Evolutionary conservation across 768 basidiomycete genomes (phyloP).

Genomic region (Exsudoporus frostii): DNA sequence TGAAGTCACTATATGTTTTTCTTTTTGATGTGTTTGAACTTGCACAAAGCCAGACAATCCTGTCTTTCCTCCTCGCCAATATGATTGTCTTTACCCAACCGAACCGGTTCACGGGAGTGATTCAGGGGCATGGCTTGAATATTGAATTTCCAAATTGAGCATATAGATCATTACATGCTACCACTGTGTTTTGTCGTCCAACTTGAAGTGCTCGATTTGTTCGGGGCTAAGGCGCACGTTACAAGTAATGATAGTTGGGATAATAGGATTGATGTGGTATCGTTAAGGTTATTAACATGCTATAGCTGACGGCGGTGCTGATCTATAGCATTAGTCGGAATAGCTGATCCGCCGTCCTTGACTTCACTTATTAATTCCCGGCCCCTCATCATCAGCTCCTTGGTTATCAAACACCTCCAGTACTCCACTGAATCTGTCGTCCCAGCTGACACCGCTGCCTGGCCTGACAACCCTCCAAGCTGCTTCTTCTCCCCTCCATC

Average conservation of each 20-base stretch:
- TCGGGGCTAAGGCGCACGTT: not conserved
- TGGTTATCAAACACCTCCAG: conserved; percentile 60
- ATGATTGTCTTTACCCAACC: not conserved
- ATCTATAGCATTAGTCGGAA: not conserved
- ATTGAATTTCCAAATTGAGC: too few species aligned
- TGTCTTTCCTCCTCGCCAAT: not conserved
- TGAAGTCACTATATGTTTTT: conserved; percentile 1
- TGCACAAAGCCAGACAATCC: not conserved
- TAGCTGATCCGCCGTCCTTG: not conserved
- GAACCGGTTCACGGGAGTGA: too few species aligned
- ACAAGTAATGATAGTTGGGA: not conserved
- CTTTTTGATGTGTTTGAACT: not conserved
- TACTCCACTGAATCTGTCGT: conserved; percentile 60
- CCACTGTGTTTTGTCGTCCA: not conserved
- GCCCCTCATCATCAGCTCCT: conserved; percentile 8
- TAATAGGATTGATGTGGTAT: not conserved
- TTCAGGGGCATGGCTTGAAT: too few species aligned
- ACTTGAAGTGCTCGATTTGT: too few species aligned
- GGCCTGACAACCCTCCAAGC: conserved; percentile 80
- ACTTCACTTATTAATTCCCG: not conserved
- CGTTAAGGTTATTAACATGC: not conserved
- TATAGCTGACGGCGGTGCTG: not conserved
- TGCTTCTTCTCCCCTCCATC: conserved; percentile 76
- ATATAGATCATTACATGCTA: too few species aligned
- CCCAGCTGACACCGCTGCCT: conserved; percentile 67